A percentile compares a stretch with the other conserved stretches of the same genome.
phyloP scores from a whole-genome alignment of 768 basidiomycete genomes.

The Boletus reticuloceps region DNA sequence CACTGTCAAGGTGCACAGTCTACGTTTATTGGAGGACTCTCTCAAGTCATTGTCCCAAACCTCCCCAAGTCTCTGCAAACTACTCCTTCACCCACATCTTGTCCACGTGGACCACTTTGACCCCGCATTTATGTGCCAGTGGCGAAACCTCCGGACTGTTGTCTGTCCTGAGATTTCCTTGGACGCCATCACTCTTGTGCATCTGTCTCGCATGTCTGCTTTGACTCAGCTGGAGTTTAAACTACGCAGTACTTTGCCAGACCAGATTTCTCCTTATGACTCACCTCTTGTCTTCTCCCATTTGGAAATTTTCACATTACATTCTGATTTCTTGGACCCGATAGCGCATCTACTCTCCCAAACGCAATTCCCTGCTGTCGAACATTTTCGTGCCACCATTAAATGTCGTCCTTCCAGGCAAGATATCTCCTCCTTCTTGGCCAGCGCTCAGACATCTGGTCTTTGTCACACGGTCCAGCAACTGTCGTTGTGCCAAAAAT shows the following conservation, averaged over 20 bases:
- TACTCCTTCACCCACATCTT: neutral
- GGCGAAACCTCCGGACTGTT: neutral
- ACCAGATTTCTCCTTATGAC: neutral
- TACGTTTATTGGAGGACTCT: neutral
- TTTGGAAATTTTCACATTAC: neutral
- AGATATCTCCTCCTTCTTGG: no score
- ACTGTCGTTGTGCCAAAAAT: no score
- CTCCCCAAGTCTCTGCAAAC: no score
- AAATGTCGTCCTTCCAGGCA: neutral
- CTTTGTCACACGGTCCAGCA: no score
- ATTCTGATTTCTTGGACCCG: neutral
- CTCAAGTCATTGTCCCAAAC: neutral
- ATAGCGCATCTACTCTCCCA: neutral
- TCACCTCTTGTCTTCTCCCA: neutral
- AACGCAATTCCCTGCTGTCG: neutral
- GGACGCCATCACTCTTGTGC: no score
- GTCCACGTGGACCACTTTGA: neutral
- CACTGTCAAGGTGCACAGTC: accelerated
- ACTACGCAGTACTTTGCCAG: neutral
- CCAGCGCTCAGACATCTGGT: no score
- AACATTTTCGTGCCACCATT: neutral
- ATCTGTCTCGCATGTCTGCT: neutral
- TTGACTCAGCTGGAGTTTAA: neutral
- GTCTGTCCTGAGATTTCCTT: no score
- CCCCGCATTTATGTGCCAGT: neutral